Evolutionary conservation across 768 basidiomycete genomes (phyloP).

Genomic region (Hysterangium stoloniferum): DNA sequence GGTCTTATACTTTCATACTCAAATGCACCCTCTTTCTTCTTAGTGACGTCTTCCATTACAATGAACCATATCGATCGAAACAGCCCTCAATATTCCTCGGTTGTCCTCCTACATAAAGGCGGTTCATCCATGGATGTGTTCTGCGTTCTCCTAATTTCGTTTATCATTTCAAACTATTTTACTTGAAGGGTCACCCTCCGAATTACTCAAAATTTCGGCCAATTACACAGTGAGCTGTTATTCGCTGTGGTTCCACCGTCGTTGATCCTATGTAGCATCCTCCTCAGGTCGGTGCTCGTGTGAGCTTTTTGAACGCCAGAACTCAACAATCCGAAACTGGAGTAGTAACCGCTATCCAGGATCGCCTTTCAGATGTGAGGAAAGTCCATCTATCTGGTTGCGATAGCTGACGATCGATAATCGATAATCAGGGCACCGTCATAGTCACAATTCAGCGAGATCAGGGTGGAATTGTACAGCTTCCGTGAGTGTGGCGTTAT

Average conservation of each 20-base stretch:
- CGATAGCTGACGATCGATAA: background rate
- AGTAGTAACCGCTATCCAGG: slow-evolving; percentile 6
- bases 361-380: slow-evolving; percentile 10
- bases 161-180: background rate
- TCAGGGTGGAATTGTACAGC: slow-evolving; percentile 5
- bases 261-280: slow-evolving; percentile 10
- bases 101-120: background rate
- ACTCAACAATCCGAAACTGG: slow-evolving; percentile 11
- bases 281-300: slow-evolving; percentile 11
- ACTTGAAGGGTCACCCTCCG: slow-evolving; percentile 1
- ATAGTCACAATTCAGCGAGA: slow-evolving; percentile 8
- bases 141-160: background rate
- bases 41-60: background rate
- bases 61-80: background rate
- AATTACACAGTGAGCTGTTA: slow-evolving; percentile 9
- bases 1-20: too few species aligned
- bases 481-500: slow-evolving; percentile 3
- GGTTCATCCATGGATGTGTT: background rate
- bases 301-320: slow-evolving; percentile 9
- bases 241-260: background rate
- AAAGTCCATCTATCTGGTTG: background rate
- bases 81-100: background rate
- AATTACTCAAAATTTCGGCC: slow-evolving; percentile 5
- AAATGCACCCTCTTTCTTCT: slow-evolving; percentile 1
- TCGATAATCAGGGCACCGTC: slow-evolving; percentile 1